Evolutionary conservation across 805 yeast genomes (phyloP).

Genomic region (Cyberlindnera subsufficiens): DNA sequence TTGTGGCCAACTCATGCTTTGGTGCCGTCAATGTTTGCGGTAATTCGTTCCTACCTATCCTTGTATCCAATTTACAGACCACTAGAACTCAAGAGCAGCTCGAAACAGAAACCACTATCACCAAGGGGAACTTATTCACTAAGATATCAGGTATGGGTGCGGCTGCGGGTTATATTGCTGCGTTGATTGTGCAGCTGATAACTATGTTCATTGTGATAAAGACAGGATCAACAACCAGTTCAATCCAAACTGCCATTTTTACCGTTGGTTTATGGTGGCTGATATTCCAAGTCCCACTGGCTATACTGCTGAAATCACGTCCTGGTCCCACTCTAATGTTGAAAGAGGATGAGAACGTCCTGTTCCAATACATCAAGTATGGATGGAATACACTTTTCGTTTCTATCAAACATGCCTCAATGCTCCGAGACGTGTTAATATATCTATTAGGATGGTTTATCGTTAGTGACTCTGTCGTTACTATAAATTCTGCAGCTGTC

Average conservation of each 20-base stretch:
- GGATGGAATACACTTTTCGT: conserved; percentile 59
- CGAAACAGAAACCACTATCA: background rate
- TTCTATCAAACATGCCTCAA: conserved; percentile 54
- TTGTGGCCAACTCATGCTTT: conserved; percentile 60
- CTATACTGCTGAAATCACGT: conserved; percentile 39
- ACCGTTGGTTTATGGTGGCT: conserved; percentile 78
- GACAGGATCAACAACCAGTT: conserved; percentile 31
- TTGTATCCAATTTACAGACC: conserved; percentile 36
- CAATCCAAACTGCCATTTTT: conserved; percentile 53
- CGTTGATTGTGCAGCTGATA: conserved; percentile 56
- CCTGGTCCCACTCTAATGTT: conserved; percentile 32
- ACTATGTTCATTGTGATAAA: conserved; percentile 46
- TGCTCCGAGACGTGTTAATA: conserved; percentile 57
- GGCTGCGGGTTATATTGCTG: conserved; percentile 65
- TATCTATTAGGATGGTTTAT: conserved; percentile 73
- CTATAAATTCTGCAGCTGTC: conserved; percentile 75
- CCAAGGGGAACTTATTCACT: conserved; percentile 37
- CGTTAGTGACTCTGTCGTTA: conserved; percentile 67
- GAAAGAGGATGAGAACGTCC: conserved; percentile 10
- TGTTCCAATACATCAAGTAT: conserved; percentile 34
- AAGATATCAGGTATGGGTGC: conserved; percentile 64
- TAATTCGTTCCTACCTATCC: conserved; percentile 61
- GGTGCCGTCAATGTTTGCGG: conserved; percentile 81
- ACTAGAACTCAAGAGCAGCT: conserved; percentile 17
- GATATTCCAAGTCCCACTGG: conserved; percentile 59